phyloP scores from a whole-genome alignment of 257 asterid genomes.

The Salvia splendens region DNA sequence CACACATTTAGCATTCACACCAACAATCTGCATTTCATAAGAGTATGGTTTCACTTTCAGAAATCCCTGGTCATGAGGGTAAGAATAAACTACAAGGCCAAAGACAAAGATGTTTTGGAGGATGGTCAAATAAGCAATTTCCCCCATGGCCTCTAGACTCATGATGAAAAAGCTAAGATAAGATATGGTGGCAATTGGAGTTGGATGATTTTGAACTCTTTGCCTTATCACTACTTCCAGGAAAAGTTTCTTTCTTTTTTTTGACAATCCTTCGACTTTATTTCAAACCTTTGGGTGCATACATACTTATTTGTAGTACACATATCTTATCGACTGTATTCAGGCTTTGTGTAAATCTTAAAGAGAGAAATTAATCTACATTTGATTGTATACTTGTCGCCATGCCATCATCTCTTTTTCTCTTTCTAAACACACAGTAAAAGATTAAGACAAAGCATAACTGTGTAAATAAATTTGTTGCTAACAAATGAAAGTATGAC shows the following conservation, averaged over 20 bases:
- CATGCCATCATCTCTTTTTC: no score
- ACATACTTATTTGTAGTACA: slow-evolving; percentile 31
- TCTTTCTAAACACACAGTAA: no score
- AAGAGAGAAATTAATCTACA: neutral
- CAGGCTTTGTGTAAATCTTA: neutral
- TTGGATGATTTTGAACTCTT: neutral
- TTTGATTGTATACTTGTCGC: neutral
- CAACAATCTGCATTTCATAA: neutral
- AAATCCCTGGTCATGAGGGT: slow-evolving; percentile 91
- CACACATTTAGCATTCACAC: no score
- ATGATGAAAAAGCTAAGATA: slow-evolving; percentile 30
- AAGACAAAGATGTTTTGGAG: slow-evolving; percentile 75
- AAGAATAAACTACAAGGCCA: slow-evolving; percentile 72
- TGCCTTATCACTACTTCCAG: slow-evolving; percentile 30
- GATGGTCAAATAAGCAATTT: slow-evolving; percentile 91
- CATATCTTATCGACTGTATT: neutral
- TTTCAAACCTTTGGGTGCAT: slow-evolving; percentile 40
- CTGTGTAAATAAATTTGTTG: no score
- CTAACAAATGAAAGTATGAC: neutral
- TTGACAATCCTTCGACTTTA: no score
- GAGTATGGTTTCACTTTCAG: slow-evolving; percentile 43
- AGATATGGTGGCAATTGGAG: slow-evolving; percentile 10
- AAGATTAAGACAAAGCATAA: neutral
- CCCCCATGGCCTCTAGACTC: slow-evolving; percentile 66
- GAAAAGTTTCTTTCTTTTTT: no score